A percentile compares a stretch with the other conserved stretches of the same genome.
These are phyloP conservation scores for Boletus pseudopeckii DNA, from an alignment of 768 basidiomycete genomes.

Conservation along the genomic window DNA sequence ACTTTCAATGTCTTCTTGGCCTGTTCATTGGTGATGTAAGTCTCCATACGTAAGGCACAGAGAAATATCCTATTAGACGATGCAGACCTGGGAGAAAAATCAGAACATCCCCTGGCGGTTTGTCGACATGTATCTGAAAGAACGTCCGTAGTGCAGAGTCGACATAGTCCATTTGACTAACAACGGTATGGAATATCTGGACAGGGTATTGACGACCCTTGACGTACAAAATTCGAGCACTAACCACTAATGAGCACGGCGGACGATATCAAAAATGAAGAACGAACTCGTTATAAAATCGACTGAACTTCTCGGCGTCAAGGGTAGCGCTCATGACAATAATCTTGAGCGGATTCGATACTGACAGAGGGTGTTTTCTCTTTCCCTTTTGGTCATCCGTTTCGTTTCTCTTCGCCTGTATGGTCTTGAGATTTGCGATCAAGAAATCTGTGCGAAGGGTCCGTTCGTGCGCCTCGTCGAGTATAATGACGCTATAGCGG, in stretches of 20 bases:
- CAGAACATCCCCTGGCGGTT: constrained; percentile 82
- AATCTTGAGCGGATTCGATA: constrained; percentile 74
- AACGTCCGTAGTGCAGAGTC: constrained; percentile 90
- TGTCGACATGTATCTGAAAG: constrained; percentile 86
- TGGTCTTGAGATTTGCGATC: constrained; percentile 84
- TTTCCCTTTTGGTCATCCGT: constrained; percentile 44
- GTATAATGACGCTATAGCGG: constrained; percentile 81
- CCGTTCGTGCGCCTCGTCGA: constrained; percentile 97
- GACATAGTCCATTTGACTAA: constrained; percentile 77
- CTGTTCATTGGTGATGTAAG: constrained; percentile 34
- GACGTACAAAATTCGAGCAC: constrained; percentile 86
- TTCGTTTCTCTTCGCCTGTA: constrained; percentile 64
- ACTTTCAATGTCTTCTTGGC: constrained; percentile 95
- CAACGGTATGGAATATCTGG: constrained; percentile 71
- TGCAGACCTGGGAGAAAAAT: constrained; percentile 83
- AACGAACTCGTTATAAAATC: constrained; percentile 78
- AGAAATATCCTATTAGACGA: neutral
- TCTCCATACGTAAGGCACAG: neutral
- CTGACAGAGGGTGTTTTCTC: constrained; percentile 33
- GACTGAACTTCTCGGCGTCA: constrained; percentile 91
- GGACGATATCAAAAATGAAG: neutral
- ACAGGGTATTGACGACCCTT: constrained; percentile 94
- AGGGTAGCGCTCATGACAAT: constrained; percentile 98
- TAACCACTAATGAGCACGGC: constrained; percentile 29
- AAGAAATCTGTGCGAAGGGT: constrained; percentile 92